A percentile compares a stretch with the other conserved stretches of the same genome.
phyloP scores from a whole-genome alignment of 2,329 filamentous ascomycete genomes.

The Ophiosphaerella herpotricha region DNA sequence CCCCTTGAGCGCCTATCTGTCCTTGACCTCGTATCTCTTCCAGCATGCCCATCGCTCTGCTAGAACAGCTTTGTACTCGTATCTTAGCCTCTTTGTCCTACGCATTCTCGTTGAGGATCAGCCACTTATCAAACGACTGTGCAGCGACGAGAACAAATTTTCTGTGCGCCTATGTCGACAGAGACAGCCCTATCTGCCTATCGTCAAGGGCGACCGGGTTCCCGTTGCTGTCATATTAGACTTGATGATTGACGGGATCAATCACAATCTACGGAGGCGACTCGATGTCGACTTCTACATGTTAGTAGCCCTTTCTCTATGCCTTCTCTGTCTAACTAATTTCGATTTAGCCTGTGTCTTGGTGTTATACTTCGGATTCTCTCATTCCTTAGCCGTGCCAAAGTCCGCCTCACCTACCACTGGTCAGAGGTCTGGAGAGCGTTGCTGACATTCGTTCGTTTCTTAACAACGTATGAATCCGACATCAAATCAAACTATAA shows the following conservation, averaged over 20 bases:
- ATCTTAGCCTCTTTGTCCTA: constrained; percentile 82
- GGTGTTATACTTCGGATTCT: constrained; percentile 82
- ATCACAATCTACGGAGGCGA: constrained; percentile 86
- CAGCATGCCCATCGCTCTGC: constrained; percentile 88
- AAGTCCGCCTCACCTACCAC: constrained; percentile 83
- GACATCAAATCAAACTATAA: constrained; percentile 73
- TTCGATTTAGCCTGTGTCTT: constrained; percentile 65
- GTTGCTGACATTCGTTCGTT: constrained; percentile 83
- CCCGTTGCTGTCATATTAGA: constrained; percentile 80
- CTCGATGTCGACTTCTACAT: constrained; percentile 86
- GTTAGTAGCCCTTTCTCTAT: constrained; percentile 33
- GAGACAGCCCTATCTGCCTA: constrained; percentile 80
- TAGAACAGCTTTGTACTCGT: constrained; percentile 79
- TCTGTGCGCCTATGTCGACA: constrained; percentile 86
- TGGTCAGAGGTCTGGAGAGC: constrained; percentile 96
- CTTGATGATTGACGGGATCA: constrained; percentile 85
- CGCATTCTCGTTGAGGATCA: constrained; percentile 87
- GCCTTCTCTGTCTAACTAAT: background rate
- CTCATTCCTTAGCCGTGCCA: constrained; percentile 80
- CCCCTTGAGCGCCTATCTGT: constrained; percentile 81
- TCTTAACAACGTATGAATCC: constrained; percentile 82
- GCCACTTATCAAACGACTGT: constrained; percentile 79
- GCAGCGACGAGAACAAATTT: constrained; percentile 74
- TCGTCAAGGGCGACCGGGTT: constrained; percentile 72
- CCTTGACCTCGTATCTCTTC: constrained; percentile 87